Base-by-base conservation (phyloP, 768 basidiomycete species). In the Suillus bovinus region DNA sequence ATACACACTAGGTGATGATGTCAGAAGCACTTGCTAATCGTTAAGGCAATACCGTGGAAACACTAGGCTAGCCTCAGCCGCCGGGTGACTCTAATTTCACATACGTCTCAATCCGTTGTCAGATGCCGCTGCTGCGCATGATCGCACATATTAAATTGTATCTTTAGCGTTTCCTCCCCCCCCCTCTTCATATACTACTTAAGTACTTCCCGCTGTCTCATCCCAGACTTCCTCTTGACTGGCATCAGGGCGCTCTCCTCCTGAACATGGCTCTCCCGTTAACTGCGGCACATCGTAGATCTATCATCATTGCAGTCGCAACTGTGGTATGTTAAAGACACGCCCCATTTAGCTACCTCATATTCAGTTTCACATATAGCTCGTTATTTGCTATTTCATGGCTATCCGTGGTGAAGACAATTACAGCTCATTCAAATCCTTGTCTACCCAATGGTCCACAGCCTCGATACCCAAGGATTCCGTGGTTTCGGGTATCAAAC, bases 281-380 rank as follows among this genome's bases (percentile, higher is more conserved):
- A 27, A 72, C 72, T 9, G 50, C 71, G 6, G 68, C 72, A 29
- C 72, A 75, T 56, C 75, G 69, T 50, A 71, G 72, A 14, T 72
- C 72, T 11, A 49, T 74, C 31, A 54, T 75, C 0, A 64, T 73
- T 20, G 72, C 74, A 3, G 41, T 66, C 58, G 55, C 71, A 44
- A 47, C 74, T 14, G 22, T 74, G 38, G 72, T 75, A n/a, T 64
- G 72, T 64, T 8, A 0, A 36, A n/a, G 1, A 8, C 20, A 33
- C n/a, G n/a, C 46, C 27, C 7, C 4, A 3, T 31, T 16, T 20
- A 11, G 31, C 13, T 16, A 27, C 24, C 63, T 14, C 20, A n/a
- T 0, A 36, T 24, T 47, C 14, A 62, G 14, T 22, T 17, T 55
- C 47, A n/a, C 34, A 58, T 57, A 41, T 17, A 73, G 72, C 13